Evolutionary conservation across 164 flowering plant species (phyloP).

Genomic region (Kalanchoe fedtschenkoi): DNA sequence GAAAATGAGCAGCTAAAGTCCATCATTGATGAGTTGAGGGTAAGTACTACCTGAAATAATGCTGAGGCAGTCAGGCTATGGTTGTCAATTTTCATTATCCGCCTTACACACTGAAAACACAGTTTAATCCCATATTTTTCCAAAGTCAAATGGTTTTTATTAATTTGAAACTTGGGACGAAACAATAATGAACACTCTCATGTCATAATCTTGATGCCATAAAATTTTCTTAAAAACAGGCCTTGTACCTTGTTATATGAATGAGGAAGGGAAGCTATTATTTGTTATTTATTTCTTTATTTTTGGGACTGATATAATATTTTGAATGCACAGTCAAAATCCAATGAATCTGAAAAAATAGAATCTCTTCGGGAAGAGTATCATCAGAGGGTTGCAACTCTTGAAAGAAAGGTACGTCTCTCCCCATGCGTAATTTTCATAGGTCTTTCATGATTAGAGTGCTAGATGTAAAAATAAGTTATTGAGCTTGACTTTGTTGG

Average conservation of each 20-base stretch:
- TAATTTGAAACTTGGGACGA: background rate
- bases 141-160: background rate
- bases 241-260: background rate
- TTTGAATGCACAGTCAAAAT: constrained; percentile 47
- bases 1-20: constrained; percentile 84
- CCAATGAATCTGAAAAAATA: constrained; percentile 70
- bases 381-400: constrained; percentile 84
- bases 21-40: constrained; percentile 67
- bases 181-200: background rate
- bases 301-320: background rate
- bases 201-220: background rate
- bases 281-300: background rate
- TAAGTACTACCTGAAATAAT: constrained; percentile 15
- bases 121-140: no score
- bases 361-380: constrained; percentile 90
- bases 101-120: no score
- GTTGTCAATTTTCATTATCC: no score
- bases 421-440: background rate
- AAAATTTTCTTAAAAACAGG: background rate
- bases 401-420: constrained; percentile 78
- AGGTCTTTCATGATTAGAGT: no score
- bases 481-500: background rate
- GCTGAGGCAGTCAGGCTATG: no score
- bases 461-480: background rate
- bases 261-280: no score